Evolutionary conservation across 2,329 filamentous ascomycete genomes (phyloP).

Genomic region (Fusarium cicatricum): DNA sequence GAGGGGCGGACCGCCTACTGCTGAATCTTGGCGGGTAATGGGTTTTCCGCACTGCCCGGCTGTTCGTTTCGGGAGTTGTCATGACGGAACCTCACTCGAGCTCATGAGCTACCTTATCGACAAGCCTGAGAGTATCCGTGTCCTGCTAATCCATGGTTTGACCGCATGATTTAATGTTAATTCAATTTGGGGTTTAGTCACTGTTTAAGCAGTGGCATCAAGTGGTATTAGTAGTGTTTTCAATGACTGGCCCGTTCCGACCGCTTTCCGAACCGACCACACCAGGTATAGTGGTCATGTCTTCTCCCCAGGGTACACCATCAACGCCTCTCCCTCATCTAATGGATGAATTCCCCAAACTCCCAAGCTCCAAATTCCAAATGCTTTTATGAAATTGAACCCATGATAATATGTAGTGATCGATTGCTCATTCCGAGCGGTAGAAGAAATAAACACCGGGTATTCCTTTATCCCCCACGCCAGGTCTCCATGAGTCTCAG

Average conservation of each 20-base stretch:
- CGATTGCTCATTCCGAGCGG: slow-evolving; percentile 19
- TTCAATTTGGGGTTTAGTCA: slow-evolving; percentile 29
- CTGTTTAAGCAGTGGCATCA: slow-evolving; percentile 19
- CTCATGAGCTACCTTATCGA: neutral
- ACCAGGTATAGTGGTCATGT: slow-evolving; percentile 12
- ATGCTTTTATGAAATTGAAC: neutral
- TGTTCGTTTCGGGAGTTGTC: slow-evolving; percentile 41
- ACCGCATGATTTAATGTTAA: neutral
- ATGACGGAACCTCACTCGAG: slow-evolving; percentile 19
- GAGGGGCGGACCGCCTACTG: slow-evolving; percentile 10
- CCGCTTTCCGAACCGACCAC: slow-evolving; percentile 23
- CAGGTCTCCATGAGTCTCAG: slow-evolving; percentile 4
- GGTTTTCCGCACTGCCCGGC: slow-evolving; percentile 39
- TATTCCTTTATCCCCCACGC: slow-evolving; percentile 38
- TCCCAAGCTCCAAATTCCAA: slow-evolving; percentile 3
- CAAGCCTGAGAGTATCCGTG: neutral
- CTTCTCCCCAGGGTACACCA: neutral
- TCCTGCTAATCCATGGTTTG: neutral
- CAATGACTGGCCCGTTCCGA: slow-evolving; percentile 6
- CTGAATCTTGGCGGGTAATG: slow-evolving; percentile 34
- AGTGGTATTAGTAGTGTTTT: slow-evolving; percentile 29
- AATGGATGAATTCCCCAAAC: slow-evolving; percentile 2
- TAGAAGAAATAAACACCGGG: slow-evolving; percentile 22
- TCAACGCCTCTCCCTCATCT: slow-evolving; percentile 12
- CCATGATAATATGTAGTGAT: slow-evolving; percentile 1